phyloP scores from a whole-genome alignment of 1,284 basidiomycete genomes.

The Puccinia triticina region DNA sequence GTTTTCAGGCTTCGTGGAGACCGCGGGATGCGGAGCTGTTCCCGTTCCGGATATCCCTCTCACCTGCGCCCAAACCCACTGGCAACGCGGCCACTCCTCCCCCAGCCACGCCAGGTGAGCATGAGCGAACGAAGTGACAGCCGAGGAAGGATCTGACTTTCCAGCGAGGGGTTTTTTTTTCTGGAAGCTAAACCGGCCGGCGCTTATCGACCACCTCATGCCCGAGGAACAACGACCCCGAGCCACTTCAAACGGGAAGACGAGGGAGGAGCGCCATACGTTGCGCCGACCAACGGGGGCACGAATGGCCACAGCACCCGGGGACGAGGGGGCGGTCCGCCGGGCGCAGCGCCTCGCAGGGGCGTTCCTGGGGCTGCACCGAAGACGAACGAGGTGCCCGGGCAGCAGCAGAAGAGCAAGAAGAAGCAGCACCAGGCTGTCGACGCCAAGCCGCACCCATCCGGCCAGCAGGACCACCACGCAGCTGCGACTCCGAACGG shows the following conservation, averaged over 20 bases:
- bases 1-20: conserved; percentile 40
- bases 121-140: neutral
- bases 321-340: conserved; percentile 43
- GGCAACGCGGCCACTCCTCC: neutral
- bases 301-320: conserved; percentile 22
- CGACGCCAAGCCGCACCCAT: neutral
- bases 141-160: conserved; percentile 56
- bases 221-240: conserved; percentile 81
- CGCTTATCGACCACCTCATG: conserved; percentile 87
- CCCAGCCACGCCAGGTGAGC: conserved; percentile 12
- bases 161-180: conserved; percentile 61
- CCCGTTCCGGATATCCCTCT: conserved; percentile 38
- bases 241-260: conserved; percentile 85
- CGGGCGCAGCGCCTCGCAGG: conserved; percentile 52
- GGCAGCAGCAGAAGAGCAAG: neutral
- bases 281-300: conserved; percentile 51
- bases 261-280: conserved; percentile 67
- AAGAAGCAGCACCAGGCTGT: conserved; percentile 6
- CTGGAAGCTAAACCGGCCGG: conserved; percentile 70
- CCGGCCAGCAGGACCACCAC: neutral
- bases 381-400: conserved; percentile 22
- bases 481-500: neutral
- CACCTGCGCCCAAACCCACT: conserved; percentile 23
- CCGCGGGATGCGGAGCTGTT: conserved; percentile 20
- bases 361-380: conserved; percentile 47